Conservation (phyloP, 2,329 filamentous ascomycete species). For the Penicillium verrucosum region DNA sequence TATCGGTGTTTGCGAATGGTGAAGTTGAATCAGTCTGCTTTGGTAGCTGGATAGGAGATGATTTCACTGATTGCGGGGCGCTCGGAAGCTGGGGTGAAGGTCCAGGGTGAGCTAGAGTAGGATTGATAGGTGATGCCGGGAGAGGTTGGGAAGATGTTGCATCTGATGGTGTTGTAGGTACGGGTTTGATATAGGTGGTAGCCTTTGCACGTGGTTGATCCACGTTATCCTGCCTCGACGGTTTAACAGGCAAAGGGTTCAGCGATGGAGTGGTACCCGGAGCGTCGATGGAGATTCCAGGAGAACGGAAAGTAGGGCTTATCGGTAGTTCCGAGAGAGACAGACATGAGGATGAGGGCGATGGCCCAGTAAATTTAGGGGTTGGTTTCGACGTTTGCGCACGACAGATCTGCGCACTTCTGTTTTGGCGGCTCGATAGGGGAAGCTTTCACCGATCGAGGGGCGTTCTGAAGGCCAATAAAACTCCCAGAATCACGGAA, state of each 20-base stretch:
- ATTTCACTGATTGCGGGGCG: background rate
- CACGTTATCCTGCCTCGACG: background rate
- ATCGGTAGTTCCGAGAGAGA: background rate
- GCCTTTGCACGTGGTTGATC: background rate
- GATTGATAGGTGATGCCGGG: constrained; percentile 36
- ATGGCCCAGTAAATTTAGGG: background rate
- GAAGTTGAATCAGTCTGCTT: background rate
- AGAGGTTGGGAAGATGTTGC: constrained; percentile 27
- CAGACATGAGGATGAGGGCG: background rate
- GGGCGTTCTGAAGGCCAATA: background rate
- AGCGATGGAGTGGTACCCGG: background rate
- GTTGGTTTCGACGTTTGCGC: background rate
- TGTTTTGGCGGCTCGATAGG: background rate
- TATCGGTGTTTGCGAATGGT: background rate
- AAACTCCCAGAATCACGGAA: background rate
- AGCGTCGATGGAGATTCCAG: background rate
- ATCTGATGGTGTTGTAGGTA: background rate
- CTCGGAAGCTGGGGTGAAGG: background rate
- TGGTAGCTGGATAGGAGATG: background rate
- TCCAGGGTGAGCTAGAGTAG: constrained; percentile 15
- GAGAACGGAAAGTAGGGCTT: background rate
- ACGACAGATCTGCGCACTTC: background rate
- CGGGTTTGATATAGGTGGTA: background rate
- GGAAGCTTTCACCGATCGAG: background rate
- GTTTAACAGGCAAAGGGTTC: background rate